phyloP scores from a whole-genome alignment of 768 basidiomycete genomes.

The Tricholoma flavovirens region DNA sequence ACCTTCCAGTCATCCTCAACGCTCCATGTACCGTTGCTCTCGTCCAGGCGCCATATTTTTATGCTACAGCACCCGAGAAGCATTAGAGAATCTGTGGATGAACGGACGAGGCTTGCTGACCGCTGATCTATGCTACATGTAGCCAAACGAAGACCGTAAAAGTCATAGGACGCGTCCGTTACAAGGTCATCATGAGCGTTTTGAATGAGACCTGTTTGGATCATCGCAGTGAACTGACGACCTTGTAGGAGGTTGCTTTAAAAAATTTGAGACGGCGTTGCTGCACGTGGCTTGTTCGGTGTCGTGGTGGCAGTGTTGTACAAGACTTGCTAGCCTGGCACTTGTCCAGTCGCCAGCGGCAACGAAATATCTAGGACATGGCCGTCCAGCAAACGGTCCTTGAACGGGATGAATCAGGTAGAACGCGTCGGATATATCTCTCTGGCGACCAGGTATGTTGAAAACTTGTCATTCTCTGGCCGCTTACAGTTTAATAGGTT shows the following conservation, averaged over 20 bases:
- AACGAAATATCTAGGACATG: background rate
- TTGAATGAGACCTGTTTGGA: slow-evolving; percentile 74
- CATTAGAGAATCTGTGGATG: slow-evolving; percentile 1
- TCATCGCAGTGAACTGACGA: slow-evolving; percentile 35
- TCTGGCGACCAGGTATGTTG: slow-evolving; percentile 8
- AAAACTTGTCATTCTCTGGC: background rate
- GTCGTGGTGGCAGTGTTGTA: no score
- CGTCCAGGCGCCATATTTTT: slow-evolving; percentile 81
- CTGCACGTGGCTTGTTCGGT: background rate
- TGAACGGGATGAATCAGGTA: slow-evolving; percentile 20
- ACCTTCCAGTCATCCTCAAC: slow-evolving; percentile 93
- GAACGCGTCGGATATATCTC: slow-evolving; percentile 7
- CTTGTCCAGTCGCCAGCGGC: no score
- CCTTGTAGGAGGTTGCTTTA: background rate
- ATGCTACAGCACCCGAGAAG: slow-evolving; percentile 43
- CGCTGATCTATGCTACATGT: slow-evolving; percentile 81
- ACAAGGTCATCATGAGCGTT: slow-evolving; percentile 77
- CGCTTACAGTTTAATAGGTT: background rate
- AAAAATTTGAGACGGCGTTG: background rate
- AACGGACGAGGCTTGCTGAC: slow-evolving; percentile 29
- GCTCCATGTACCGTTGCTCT: slow-evolving; percentile 65
- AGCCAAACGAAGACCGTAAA: slow-evolving; percentile 78
- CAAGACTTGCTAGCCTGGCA: no score
- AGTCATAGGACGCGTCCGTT: slow-evolving; percentile 86
- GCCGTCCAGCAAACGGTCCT: background rate